Conservation (phyloP, 208 protist genomes). For the Crithidia fasciculata region DNA sequence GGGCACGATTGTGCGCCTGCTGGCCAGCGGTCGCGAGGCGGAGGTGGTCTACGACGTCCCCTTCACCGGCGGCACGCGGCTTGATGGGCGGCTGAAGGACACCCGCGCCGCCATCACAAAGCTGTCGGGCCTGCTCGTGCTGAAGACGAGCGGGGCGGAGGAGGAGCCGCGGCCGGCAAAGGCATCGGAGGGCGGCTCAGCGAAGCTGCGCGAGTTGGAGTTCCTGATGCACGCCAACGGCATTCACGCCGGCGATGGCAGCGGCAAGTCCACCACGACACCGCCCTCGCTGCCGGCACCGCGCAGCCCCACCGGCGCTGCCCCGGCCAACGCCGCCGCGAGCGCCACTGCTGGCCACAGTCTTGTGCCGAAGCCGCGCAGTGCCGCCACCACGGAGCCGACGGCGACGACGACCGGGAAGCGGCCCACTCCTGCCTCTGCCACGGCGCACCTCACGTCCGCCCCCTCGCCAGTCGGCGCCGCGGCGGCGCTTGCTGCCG, state of each 20-base stretch:
- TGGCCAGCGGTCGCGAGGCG: conserved; percentile 70
- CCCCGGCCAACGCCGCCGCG: background rate
- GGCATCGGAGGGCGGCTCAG: conserved; percentile 17
- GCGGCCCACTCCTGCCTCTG: conserved; percentile 30
- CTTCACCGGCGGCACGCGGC: conserved; percentile 76
- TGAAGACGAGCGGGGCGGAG: conserved; percentile 31
- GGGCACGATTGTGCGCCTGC: conserved; percentile 87
- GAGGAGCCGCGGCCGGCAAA: conserved; percentile 6
- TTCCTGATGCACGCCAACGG: conserved; percentile 39
- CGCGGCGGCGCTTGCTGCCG: background rate
- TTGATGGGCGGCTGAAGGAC: conserved; percentile 77
- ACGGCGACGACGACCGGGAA: conserved; percentile 1
- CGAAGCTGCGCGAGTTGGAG: conserved; percentile 36
- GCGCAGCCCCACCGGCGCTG: background rate
- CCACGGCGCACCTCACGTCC: conserved; percentile 40
- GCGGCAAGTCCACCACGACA: background rate
- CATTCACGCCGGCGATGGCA: conserved; percentile 17
- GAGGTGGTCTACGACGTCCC: conserved; percentile 90
- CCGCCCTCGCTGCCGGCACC: conserved; percentile 14
- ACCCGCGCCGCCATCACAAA: conserved; percentile 79
- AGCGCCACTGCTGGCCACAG: conserved; percentile 3
- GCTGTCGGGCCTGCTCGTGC: conserved; percentile 72
- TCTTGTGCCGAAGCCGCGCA: conserved; percentile 60
- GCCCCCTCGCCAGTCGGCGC: conserved; percentile 12
- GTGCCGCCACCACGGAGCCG: conserved; percentile 29